These are phyloP conservation scores for Ilyonectria sp. DNA, from an alignment of 2,329 filamentous ascomycete species.

Conservation along the genomic window DNA sequence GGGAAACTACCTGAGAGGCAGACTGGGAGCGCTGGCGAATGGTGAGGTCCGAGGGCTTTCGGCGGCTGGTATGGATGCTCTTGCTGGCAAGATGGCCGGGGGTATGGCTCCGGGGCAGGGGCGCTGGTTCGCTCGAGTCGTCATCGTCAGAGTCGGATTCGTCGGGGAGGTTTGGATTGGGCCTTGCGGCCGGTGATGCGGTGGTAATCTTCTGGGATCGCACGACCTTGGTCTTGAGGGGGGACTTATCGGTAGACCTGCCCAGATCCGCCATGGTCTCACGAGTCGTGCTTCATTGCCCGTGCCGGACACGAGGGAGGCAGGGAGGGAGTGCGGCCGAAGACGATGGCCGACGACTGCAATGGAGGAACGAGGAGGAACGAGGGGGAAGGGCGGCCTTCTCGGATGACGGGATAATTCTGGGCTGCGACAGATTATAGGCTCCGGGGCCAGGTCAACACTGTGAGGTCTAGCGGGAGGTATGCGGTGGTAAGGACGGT, in stretches of 20 bases:
- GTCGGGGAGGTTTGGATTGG: conserved; percentile 54
- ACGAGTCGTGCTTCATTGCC: conserved; percentile 51
- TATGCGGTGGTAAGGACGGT: not conserved
- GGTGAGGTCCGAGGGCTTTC: conserved; percentile 66
- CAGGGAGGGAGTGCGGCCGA: conserved; percentile 19
- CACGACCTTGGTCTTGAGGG: conserved; percentile 55
- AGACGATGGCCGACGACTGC: conserved; percentile 6
- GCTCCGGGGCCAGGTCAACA: not conserved
- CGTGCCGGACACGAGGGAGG: conserved; percentile 25
- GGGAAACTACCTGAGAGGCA: conserved; percentile 54
- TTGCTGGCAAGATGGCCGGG: conserved; percentile 74
- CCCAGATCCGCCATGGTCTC: conserved; percentile 61
- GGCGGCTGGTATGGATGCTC: conserved; percentile 65
- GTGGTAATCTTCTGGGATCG: conserved; percentile 69
- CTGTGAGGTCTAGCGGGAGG: not conserved
- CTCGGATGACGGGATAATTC: not conserved
- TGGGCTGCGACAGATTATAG: not conserved
- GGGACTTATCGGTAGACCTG: conserved; percentile 54
- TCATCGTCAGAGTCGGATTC: conserved; percentile 53
- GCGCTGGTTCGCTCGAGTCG: conserved; percentile 54
- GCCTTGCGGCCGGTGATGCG: conserved; percentile 45
- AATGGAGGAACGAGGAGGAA: not conserved
- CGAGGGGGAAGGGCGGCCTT: not conserved
- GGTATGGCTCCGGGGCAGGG: conserved; percentile 71
- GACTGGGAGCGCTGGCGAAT: conserved; percentile 71